Base-by-base conservation (phyloP, 805 yeast genomes). In the Wickerhamomyces rabaulensis region DNA sequence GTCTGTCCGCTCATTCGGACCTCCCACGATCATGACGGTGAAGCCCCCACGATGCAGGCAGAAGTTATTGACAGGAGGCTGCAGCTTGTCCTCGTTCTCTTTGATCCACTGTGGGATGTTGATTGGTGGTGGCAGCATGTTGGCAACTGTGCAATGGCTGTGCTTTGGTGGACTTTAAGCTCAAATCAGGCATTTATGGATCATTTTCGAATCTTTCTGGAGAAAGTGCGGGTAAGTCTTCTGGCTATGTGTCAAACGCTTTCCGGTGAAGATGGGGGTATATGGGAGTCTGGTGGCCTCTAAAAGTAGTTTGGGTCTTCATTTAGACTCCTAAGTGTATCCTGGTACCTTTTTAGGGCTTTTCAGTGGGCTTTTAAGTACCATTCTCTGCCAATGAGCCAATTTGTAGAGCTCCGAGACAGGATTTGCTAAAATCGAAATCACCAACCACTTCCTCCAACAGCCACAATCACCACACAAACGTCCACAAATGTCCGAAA, bases 1-100 rank as follows among this genome's bases (percentile, higher is more conserved):
- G 62, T 91, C 97, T 0, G 96, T 90, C 48, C 97, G 74, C 58
- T 84, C 95, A 63, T 91, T 91, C 4, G 97, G 97, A 0, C 97
- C 97, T 15, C 97, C 97, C 2, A 91, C 95, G 43, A 90, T 82
- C 97, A 91, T 91, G 33, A 90, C 89, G 0, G 97, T 90, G 63
- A 86, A 87, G 0, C 97, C 97, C 6, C 95, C 96, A 41, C 90
- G 73, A 65, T 91, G 96, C 25, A 91, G 77, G 60, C 97, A 89
- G 67, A 68, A 91, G 62, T 91, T 91, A 65, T 89, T 89, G 29
- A 91, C 96, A 1, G 97, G 97, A 2, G 97, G 97, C 63, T 87
- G 82, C 35, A 91, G 74, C 13, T 87, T 72, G 53, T 86, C 80
- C 20, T 74, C 71, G 64, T 91, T 87, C 57, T 87, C 95, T 36